Conservation (phyloP, 257 asterid species). For the Ballota nigra region DNA sequence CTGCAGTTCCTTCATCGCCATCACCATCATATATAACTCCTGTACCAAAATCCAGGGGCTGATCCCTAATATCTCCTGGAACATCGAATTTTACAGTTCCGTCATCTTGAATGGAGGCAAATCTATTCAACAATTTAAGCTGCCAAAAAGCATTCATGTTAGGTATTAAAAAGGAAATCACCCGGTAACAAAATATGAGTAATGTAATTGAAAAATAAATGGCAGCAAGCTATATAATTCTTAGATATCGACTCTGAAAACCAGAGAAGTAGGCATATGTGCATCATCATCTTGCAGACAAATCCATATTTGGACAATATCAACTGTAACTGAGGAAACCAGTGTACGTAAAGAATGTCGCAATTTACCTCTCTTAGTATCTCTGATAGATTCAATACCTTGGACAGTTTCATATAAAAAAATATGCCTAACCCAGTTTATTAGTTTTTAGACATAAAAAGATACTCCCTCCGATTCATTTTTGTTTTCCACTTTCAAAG, state of each 20-base stretch:
- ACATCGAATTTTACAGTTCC: slow-evolving; percentile 82
- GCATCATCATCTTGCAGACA: neutral
- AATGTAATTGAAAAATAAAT: neutral
- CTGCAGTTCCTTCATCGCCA: slow-evolving; percentile 30
- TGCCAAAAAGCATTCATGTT: slow-evolving; percentile 29
- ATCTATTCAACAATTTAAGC: slow-evolving; percentile 59
- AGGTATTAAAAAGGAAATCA: neutral
- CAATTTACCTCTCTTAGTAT: neutral
- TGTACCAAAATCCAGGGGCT: slow-evolving; percentile 43
- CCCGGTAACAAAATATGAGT: neutral
- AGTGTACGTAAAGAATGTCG: no score
- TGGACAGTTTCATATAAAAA: neutral
- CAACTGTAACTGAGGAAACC: neutral
- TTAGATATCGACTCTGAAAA: neutral
- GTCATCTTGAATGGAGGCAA: slow-evolving; percentile 62
- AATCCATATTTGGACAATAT: neutral
- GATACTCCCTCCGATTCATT: no score
- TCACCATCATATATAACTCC: slow-evolving; percentile 37
- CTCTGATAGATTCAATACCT: neutral
- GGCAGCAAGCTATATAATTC: neutral
- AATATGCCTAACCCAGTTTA: no score
- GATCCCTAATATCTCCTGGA: slow-evolving; percentile 56
- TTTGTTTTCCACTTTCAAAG: no score
- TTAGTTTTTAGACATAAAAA: no score
- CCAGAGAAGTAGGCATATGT: neutral